Base-by-base conservation (phyloP, 192 early-diverging fungal genomes). In the Coemansia sp. region DNA sequence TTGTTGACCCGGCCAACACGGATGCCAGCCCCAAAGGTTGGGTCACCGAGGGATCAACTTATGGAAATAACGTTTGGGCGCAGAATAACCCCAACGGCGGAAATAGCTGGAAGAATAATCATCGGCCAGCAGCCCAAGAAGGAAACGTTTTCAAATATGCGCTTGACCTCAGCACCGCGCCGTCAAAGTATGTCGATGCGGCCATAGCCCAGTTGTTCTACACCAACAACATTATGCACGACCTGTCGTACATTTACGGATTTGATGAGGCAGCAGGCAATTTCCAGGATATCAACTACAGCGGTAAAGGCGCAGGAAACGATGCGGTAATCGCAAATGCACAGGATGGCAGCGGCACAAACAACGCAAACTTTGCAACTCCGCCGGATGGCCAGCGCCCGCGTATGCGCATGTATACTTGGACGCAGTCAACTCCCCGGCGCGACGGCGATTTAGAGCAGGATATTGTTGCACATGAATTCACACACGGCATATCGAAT, bases 361-460 rank as follows among this genome's bases (percentile, higher is more conserved):
- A 94, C 71, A 95, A 95, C 83, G 95, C 95, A 60, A 94, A 95
- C 71, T 98, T 98, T 85, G 92, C 92, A 8, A 95, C 96, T 25
- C 94, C 94, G 18, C 93, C 92, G 1, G 95, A 97, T 83, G 95
- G 95, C 57, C 85, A 92, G 71, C 84, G 85, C 57, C 88, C 88
- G 26, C 83, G 89, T 64, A 98, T 98, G 95, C 87, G 93, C 52
- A 98, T 98, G 95, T 97, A 93, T 58, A 84, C 92, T 3, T 98
- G 95, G 95, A 89, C 92, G 58, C 68, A 79, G 17, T 86, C 87
- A 3, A 61, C 69, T 1, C 88, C 92, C 6, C 66, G 79, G 64
- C 79, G 93, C 31, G 95, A 98, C 71, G 92, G 92, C 40, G 92
- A 94, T 54, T 75, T 97, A 51, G 93, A 94, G 81, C 88, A 87